phyloP scores from a whole-genome alignment of 2,329 filamentous ascomycete genomes.

The Pseudopyricularia javanii region DNA sequence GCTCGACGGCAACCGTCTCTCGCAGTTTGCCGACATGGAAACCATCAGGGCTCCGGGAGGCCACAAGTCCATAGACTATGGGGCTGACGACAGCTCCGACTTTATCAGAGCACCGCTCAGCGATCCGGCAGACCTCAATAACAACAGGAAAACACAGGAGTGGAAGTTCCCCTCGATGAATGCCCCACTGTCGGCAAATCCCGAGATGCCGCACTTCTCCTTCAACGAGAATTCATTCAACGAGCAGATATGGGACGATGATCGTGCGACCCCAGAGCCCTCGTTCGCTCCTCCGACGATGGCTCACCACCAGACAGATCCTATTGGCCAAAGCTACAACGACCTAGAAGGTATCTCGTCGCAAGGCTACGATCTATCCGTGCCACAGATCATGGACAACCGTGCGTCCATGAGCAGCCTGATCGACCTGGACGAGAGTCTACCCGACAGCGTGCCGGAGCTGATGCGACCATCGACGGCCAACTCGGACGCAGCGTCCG shows the following conservation, averaged over 20 bases:
- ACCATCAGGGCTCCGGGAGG: constrained; percentile 46
- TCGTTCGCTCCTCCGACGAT: constrained; percentile 25
- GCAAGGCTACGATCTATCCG: constrained; percentile 20
- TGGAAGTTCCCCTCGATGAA: constrained; percentile 41
- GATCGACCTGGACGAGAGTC: constrained; percentile 21
- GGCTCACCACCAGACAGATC: constrained; percentile 35
- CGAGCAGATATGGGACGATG: constrained; percentile 2
- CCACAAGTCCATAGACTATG: constrained; percentile 36
- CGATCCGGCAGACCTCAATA: constrained; percentile 42
- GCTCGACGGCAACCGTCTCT: constrained; percentile 40
- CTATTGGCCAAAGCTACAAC: too few species aligned
- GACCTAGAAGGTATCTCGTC: too few species aligned
- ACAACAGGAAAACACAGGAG: constrained; percentile 26
- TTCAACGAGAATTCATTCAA: constrained; percentile 18
- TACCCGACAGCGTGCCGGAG: constrained; percentile 35
- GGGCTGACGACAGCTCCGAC: constrained; percentile 29
- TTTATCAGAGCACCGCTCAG: constrained; percentile 40
- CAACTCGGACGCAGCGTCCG: constrained; percentile 43
- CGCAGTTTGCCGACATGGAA: constrained; percentile 47
- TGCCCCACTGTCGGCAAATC: constrained; percentile 35
- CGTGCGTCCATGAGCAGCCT: constrained; percentile 21
- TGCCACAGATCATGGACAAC: constrained; percentile 16
- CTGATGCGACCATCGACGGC: constrained; percentile 43
- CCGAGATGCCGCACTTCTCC: constrained; percentile 32
- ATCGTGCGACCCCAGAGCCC: constrained; percentile 12